These are phyloP conservation scores for Lactarius sp. DNA, from an alignment of 768 basidiomycete species.

Conservation along the genomic window DNA sequence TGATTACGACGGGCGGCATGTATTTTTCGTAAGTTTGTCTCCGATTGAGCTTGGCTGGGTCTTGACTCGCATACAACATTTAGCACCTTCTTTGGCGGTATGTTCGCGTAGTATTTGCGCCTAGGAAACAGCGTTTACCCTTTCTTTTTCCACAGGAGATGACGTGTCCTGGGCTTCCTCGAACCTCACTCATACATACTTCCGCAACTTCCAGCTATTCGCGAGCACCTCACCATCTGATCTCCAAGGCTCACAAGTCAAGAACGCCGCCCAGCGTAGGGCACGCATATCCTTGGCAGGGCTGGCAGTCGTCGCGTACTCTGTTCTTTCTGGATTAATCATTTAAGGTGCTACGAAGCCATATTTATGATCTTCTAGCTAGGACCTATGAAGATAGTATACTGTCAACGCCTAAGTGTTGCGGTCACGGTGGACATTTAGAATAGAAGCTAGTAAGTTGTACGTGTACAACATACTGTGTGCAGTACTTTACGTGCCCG, in stretches of 20 bases:
- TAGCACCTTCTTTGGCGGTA: conserved; percentile 82
- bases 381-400: neutral
- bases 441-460: neutral
- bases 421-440: neutral
- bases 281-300: neutral
- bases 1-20: conserved; percentile 58
- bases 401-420: neutral
- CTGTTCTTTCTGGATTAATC: conserved; percentile 5
- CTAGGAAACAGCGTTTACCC: conserved; percentile 19
- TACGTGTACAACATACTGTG: neutral
- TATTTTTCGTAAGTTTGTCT: conserved; percentile 56
- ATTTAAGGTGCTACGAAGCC: neutral
- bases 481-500: neutral
- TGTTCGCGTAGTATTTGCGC: conserved; percentile 6
- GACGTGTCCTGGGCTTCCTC: conserved; percentile 72
- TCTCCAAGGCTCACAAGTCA: conserved; percentile 16
- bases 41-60: neutral
- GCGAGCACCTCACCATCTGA: conserved; percentile 22
- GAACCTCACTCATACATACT: conserved; percentile 63
- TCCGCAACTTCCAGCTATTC: conserved; percentile 63
- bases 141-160: conserved; percentile 38
- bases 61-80: neutral
- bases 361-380: neutral
- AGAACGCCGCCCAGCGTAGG: neutral
- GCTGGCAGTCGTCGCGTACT: conserved; percentile 2